Base-by-base conservation (phyloP, 441 rosid species). In the Jatropha podagrica region DNA sequence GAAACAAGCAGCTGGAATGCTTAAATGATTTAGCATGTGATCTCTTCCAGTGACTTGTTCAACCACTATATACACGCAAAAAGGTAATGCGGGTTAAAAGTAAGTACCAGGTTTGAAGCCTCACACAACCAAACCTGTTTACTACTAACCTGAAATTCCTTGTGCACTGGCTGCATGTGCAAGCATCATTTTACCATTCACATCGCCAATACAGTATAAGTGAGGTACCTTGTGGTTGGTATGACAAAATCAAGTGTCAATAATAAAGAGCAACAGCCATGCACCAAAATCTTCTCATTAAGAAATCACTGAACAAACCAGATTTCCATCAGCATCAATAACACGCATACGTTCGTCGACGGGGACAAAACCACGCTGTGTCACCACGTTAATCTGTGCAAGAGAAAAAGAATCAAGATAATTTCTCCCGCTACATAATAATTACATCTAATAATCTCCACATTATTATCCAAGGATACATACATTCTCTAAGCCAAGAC, bases 131-230 rank as follows among this genome's bases (percentile, higher is more conserved):
- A n/a, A 61, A 32, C 12, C 0, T 11, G 38, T 54, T 63, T 26
- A 70, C 46, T 65, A 58, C 72, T 65, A 79, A 92, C 99, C 99
- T 79, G 99, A 96, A 80, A 96, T 96, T 88, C 99, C 99, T 87
- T 96, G 99, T 71, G 99, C 99, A 80, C 97, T 95, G 65, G 99
- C 99, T 64, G 98, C 96, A 86, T 93, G 99, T 76, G 99, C 99
- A 13, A 96, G 99, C 99, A 96, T 96, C 97, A 96, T 80, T 88
- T 93, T 95, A 74, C 99, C 99, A 73, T 93, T 93, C 42, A 94
- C 98, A 88, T 95, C 98, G 73, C 96, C 96, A 75, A 93, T 93
- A 82, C 92, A 93, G 76, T 86, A 93, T 58, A 93, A 74, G 74
- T 92, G 85, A 54, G 98, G 94, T 72, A 93, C 93, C 98, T 93